Percentiles rank a stretch among this genome's conserved stretches.
phyloP scores from a whole-genome alignment of 192 early-diverging fungal genomes.

The Geosiphon pyriformis region DNA sequence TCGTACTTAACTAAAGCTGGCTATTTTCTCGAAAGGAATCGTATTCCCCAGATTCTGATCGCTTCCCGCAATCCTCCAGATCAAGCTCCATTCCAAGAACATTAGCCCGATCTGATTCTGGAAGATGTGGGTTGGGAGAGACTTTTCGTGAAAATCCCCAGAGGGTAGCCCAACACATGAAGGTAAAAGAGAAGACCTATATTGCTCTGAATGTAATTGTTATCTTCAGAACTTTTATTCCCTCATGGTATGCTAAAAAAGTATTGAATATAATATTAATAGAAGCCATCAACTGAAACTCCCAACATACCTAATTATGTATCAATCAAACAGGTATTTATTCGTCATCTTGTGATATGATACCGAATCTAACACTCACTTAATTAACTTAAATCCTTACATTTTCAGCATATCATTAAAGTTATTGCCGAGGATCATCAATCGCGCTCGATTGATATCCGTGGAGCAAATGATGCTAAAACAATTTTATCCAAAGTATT shows the following conservation, averaged over 20 bases:
- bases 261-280: constrained; percentile 25
- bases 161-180: not conserved
- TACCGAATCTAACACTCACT: not conserved
- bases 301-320: not conserved
- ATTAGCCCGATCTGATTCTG: not conserved
- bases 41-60: constrained; percentile 3
- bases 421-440: constrained; percentile 79
- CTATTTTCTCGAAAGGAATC: too few relatives aligned
- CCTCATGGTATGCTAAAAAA: not conserved
- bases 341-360: not conserved
- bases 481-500: constrained; percentile 68
- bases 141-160: not conserved
- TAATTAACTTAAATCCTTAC: not conserved
- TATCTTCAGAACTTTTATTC: not conserved
- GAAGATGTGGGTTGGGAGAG: not conserved
- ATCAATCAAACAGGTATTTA: not conserved
- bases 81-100: constrained; percentile 2
- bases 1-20: too few relatives aligned
- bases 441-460: constrained; percentile 72
- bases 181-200: not conserved
- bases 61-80: constrained; percentile 4
- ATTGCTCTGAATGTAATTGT: not conserved
- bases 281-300: not conserved
- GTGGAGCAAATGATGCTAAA: constrained; percentile 59
- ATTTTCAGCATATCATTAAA: constrained; percentile 57